Evolutionary conservation across 495 filamentous ascomycete genomes (phyloP), one percentile per base, ranked within the genome.

Genomic region (Delitschia confertaspora): DNA sequence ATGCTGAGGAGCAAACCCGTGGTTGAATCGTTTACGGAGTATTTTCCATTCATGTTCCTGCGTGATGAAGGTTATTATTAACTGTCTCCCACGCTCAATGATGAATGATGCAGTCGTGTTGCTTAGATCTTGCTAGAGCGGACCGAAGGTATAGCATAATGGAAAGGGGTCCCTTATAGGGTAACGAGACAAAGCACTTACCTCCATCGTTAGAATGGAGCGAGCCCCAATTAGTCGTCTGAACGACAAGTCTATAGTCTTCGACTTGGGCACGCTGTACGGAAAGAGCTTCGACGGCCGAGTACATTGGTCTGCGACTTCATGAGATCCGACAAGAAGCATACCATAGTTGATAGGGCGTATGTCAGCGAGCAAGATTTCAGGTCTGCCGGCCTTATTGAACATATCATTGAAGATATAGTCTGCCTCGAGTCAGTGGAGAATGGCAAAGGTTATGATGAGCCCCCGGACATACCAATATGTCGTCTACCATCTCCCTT

Each of bases 231-330:
- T 56, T 4, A 74, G 29, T 3, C 46, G 53, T 4, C 41, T 29
- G 9, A 69, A 37, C 0, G 41, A n/a, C 8, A 6, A 38, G 3
- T 31, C 32, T 0, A 65, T 19, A 0, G 63, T 64, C 5, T 66
- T 66, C 0, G 60, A 62, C 45, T 75, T 75, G 3, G 67, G 53
- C 6, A 54, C 37, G 36, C 66, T 68, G 47, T 65, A 70, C 5
- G 63, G 65, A 29, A 62, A 66, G 6, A 20, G 11, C 38, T 64
- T 69, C 6, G 66, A 60, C 0, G 56, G 16, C 10, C 53, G 56
- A 0, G 64, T 57, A 3, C 73, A 46, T 49, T 57, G 48, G 20
- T 57, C 53, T 4, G 53, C 53, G 21, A 57, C 36, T 3, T 27
- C 14, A 2, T 44, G 43, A 2, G 51, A 48, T 16, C 37, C 37